Percentiles rank a stretch among this genome's conserved stretches.
These are phyloP conservation scores for Martiniozyma asiatica DNA, from an alignment of 1,139 yeast genomes.

Conservation along the genomic window DNA sequence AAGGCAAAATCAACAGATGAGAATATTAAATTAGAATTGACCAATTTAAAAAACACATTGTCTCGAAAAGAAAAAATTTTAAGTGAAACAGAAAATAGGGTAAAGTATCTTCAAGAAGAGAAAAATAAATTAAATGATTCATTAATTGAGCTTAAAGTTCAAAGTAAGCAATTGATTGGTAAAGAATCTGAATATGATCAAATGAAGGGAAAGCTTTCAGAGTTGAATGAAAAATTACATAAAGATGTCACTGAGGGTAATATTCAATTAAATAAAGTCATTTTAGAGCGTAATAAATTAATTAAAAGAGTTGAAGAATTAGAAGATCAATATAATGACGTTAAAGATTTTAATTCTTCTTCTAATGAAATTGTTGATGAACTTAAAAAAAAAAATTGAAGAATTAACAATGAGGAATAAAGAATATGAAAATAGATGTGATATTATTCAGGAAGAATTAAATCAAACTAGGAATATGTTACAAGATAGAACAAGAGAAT, in stretches of 20 bases:
- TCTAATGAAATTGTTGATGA: conserved; percentile 47
- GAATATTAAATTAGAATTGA: conserved; percentile 22
- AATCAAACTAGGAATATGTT: conserved; percentile 59
- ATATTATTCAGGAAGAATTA: conserved; percentile 69
- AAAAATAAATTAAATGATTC: conserved; percentile 30
- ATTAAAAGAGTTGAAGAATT: conserved; percentile 39
- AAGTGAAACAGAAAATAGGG: conserved; percentile 18
- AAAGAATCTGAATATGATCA: conserved; percentile 26
- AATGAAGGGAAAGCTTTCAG: conserved; percentile 29
- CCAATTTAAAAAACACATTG: conserved; percentile 19
- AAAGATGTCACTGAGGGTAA: conserved; percentile 26
- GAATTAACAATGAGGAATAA: conserved; percentile 58
- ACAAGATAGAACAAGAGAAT: conserved; percentile 73
- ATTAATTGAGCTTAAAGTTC: conserved; percentile 31
- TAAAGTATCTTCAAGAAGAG: conserved; percentile 30
- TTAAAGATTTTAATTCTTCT: conserved; percentile 33
- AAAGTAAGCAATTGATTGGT: conserved; percentile 31
- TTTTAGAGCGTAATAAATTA: conserved; percentile 40
- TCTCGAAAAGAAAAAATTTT: conserved; percentile 17
- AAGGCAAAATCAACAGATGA: conserved; percentile 25
- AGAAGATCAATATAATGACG: conserved; percentile 37
- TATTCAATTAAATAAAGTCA: conserved; percentile 28
- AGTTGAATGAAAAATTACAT: conserved; percentile 29
- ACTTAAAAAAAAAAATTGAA: conserved; percentile 61
- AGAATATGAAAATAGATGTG: conserved; percentile 51